Conservation (phyloP, 208 protist genomes). For the Trypanosoma rangeli region DNA sequence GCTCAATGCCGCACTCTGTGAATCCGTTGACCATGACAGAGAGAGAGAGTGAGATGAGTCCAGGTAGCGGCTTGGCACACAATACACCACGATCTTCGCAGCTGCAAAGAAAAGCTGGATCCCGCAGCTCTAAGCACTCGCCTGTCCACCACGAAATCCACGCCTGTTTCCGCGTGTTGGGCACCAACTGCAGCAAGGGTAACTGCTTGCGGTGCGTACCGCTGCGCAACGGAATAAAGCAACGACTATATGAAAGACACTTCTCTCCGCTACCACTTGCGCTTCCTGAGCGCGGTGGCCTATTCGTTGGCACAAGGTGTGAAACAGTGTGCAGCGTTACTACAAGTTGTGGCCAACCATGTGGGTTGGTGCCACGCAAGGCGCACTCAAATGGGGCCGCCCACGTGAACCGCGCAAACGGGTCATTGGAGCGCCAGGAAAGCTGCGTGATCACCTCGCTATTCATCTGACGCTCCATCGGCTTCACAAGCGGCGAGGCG, state of each 20-base stretch:
- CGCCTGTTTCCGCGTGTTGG: slow-evolving; percentile 62
- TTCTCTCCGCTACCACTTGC: neutral
- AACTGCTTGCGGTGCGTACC: slow-evolving; percentile 59
- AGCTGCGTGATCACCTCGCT: slow-evolving; percentile 85
- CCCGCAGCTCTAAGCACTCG: slow-evolving; percentile 66
- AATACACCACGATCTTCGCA: slow-evolving; percentile 82
- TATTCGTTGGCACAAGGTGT: slow-evolving; percentile 17
- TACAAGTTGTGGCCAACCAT: slow-evolving; percentile 84
- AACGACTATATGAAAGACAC: slow-evolving; percentile 62
- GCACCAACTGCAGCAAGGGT: slow-evolving; percentile 73
- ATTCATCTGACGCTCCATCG: slow-evolving; percentile 64
- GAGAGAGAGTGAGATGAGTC: slow-evolving; percentile 65
- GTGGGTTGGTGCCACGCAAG: slow-evolving; percentile 76
- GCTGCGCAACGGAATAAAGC: slow-evolving; percentile 73
- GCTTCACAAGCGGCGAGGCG: slow-evolving; percentile 26
- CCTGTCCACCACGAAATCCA: slow-evolving; percentile 56
- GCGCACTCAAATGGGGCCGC: slow-evolving; percentile 80
- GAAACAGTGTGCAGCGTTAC: slow-evolving; percentile 74
- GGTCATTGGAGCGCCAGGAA: slow-evolving; percentile 49
- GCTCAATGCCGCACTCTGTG: slow-evolving; percentile 68
- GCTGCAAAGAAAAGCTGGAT: slow-evolving; percentile 75
- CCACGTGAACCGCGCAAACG: slow-evolving; percentile 72
- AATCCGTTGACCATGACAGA: slow-evolving; percentile 76
- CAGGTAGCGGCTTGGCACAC: slow-evolving; percentile 52
- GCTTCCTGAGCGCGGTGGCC: neutral